These are phyloP conservation scores for Cavenderia fasciculata DNA, from an alignment of 78 protist species.

Conservation along the genomic window DNA sequence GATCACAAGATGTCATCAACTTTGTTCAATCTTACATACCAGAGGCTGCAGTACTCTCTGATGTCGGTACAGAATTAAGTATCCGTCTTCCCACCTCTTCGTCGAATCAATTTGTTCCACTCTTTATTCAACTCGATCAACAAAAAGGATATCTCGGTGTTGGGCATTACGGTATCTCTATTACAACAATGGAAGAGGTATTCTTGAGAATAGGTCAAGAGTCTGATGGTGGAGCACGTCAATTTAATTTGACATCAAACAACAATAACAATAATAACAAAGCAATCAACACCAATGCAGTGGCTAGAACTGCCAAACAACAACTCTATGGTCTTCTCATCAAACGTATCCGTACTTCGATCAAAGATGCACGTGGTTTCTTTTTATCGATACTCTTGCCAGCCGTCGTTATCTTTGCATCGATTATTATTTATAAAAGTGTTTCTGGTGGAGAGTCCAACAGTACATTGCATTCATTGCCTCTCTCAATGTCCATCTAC, in stretches of 20 bases:
- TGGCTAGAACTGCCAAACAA: neutral
- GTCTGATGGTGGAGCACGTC: neutral
- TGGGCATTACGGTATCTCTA: slow-evolving; percentile 26
- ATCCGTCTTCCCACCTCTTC: slow-evolving; percentile 29
- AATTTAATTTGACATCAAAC: slow-evolving; percentile 1
- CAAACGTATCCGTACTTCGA: slow-evolving; percentile 13
- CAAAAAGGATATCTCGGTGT: neutral
- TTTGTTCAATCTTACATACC: slow-evolving; percentile 28
- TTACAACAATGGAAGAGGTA: slow-evolving; percentile 46
- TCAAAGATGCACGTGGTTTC: slow-evolving; percentile 27
- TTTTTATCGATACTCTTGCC: slow-evolving; percentile 10
- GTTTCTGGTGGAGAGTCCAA: neutral
- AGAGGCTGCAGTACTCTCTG: slow-evolving; percentile 31
- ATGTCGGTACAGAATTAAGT: slow-evolving; percentile 49
- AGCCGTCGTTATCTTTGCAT: slow-evolving; percentile 6
- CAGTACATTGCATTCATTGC: slow-evolving; percentile 2
- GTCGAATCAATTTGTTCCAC: neutral
- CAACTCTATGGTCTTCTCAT: slow-evolving; percentile 48
- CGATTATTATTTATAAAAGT: slow-evolving; percentile 41
- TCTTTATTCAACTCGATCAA: slow-evolving; percentile 38
- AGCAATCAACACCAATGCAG: slow-evolving; percentile 1
- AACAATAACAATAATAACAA: neutral
- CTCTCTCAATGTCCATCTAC: neutral
- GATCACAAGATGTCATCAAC: neutral
- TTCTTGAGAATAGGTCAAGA: slow-evolving; percentile 38